A percentile compares a stretch with the other conserved stretches of the same genome.
phyloP scores from a whole-genome alignment of 305 asterid genomes.

The Solanum aculeatissimum region DNA sequence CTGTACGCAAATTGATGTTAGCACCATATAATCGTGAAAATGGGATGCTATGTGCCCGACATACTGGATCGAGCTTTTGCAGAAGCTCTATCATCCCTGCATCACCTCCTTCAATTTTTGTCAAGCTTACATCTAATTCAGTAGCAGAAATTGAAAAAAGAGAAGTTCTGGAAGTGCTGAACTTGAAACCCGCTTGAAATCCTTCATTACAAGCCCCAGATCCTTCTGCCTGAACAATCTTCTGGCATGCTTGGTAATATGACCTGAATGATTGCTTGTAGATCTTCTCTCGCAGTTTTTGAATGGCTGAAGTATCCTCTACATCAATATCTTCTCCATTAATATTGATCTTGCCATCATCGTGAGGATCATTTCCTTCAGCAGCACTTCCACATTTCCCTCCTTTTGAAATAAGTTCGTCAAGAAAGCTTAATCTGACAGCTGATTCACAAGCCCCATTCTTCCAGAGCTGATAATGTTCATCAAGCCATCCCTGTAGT shows the following conservation, averaged over 20 bases:
- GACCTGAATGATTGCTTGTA: slow-evolving; percentile 75
- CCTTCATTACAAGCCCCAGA: slow-evolving; percentile 91
- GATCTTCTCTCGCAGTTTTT: slow-evolving; percentile 68
- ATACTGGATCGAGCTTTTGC: slow-evolving; percentile 97
- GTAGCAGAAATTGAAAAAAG: slow-evolving; percentile 75
- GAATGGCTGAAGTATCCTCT: slow-evolving; percentile 52
- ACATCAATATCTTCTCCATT: slow-evolving; percentile 65
- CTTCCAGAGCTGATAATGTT: slow-evolving; percentile 77
- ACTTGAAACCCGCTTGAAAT: slow-evolving; percentile 91
- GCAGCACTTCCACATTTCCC: slow-evolving; percentile 34
- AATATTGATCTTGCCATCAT: slow-evolving; percentile 44
- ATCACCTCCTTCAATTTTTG: slow-evolving; percentile 96
- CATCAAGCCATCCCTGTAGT: slow-evolving; percentile 99
- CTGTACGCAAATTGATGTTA: slow-evolving; percentile 56
- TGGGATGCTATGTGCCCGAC: slow-evolving; percentile 77
- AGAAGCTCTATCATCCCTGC: slow-evolving; percentile 97
- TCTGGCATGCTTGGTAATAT: slow-evolving; percentile 83
- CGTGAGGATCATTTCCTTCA: slow-evolving; percentile 41
- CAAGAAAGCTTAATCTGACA: slow-evolving; percentile 85
- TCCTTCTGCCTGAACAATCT: slow-evolving; percentile 61
- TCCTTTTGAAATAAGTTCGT: slow-evolving; percentile 53
- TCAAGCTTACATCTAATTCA: slow-evolving; percentile 67
- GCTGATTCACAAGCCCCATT: slow-evolving; percentile 93
- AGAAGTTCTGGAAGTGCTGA: slow-evolving; percentile 66
- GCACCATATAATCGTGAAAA: slow-evolving; percentile 94